These are phyloP conservation scores for Trichocladium antarcticum DNA, from an alignment of 495 filamentous ascomycete species.

Conservation along the genomic window DNA sequence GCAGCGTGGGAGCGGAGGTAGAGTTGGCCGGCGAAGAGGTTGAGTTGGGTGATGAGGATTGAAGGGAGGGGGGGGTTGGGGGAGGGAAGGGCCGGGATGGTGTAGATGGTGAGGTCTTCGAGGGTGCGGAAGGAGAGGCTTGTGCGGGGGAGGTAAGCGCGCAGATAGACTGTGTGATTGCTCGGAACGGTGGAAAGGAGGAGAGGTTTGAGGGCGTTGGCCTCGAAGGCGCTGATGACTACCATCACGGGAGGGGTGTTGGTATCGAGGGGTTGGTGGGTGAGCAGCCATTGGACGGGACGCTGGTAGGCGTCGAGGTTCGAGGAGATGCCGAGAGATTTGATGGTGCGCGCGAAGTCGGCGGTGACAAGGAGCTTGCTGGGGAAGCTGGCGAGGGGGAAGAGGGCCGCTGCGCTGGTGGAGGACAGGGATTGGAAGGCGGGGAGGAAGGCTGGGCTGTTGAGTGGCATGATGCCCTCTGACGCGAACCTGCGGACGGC, in stretches of 20 bases:
- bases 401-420: conserved; percentile 23
- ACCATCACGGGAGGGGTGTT: conserved; percentile 32
- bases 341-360: conserved; percentile 47
- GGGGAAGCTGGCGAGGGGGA: conserved; percentile 24
- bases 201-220: conserved; percentile 38
- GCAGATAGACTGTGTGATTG: conserved; percentile 31
- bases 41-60: conserved; percentile 40
- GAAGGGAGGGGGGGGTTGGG: conserved; percentile 9
- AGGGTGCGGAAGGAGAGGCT: conserved; percentile 34
- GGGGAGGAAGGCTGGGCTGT: conserved; percentile 30
- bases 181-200: conserved; percentile 20
- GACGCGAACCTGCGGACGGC: conserved; percentile 31
- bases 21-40: conserved; percentile 58
- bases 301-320: conserved; percentile 49
- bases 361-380: conserved; percentile 39
- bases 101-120: conserved; percentile 39
- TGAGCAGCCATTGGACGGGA: conserved; percentile 50
- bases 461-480: conserved; percentile 1
- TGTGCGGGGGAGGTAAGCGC: conserved; percentile 48
- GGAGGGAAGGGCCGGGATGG: conserved; percentile 17
- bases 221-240: conserved; percentile 55
- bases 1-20: conserved; percentile 45
- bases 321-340: no score
- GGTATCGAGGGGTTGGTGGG: conserved; percentile 11
- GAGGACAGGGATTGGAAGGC: conserved; percentile 39